Conservation (phyloP, 768 basidiomycete genomes). For the Auricularia auricula-judae region DNA sequence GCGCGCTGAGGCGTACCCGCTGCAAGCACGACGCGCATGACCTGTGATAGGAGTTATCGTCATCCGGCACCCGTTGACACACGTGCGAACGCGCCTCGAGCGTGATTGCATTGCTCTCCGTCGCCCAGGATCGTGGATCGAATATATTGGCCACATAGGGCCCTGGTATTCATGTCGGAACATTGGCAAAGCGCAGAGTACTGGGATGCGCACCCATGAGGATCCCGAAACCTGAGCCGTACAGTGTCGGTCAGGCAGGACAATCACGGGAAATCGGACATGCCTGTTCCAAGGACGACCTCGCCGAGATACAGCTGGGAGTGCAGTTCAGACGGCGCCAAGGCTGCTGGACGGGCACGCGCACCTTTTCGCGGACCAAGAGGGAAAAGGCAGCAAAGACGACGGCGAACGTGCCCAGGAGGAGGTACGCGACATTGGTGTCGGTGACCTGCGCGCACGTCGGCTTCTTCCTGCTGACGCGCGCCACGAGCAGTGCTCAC, state of each 20-base stretch:
- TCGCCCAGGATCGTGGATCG: constrained; percentile 66
- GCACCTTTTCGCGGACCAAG: constrained; percentile 69
- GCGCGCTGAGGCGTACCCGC: constrained; percentile 33
- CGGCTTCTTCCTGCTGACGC: background rate
- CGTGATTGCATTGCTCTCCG: constrained; percentile 42
- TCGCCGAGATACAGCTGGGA: constrained; percentile 78
- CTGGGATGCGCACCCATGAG: constrained; percentile 29
- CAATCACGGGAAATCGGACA: no score
- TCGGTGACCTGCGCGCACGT: constrained; percentile 33
- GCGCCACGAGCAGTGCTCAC: background rate
- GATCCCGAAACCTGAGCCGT: constrained; percentile 20
- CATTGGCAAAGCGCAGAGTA: background rate
- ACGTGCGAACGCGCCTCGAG: constrained; percentile 35
- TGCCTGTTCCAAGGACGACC: constrained; percentile 76
- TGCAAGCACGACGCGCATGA: constrained; percentile 82
- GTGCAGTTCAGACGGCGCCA: background rate
- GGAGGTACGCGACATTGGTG: constrained; percentile 47
- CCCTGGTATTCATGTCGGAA: constrained; percentile 23
- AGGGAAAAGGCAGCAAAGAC: constrained; percentile 49
- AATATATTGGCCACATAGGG: constrained; percentile 64
- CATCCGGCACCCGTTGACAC: background rate
- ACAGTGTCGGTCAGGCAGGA: no score
- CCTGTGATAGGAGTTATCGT: background rate
- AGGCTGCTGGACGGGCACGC: background rate
- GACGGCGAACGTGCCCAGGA: constrained; percentile 47